These are phyloP conservation scores for Talaromyces sp. DNA, from an alignment of 2,329 filamentous ascomycete species.

Conservation along the genomic window DNA sequence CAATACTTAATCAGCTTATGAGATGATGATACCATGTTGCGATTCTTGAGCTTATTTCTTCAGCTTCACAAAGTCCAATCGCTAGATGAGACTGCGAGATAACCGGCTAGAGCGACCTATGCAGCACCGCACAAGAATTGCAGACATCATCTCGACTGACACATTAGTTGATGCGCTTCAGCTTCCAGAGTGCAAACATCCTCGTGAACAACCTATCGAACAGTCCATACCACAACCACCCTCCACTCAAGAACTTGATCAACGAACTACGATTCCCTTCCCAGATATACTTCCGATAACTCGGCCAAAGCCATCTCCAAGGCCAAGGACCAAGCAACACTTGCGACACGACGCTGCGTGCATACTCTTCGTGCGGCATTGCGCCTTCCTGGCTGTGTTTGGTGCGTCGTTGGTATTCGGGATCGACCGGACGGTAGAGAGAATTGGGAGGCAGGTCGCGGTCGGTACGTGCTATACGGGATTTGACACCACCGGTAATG, in stretches of 20 bases:
- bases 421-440: conserved; percentile 51
- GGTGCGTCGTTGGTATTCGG: conserved; percentile 51
- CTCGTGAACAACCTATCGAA: conserved; percentile 45
- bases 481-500: conserved; percentile 60
- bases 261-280: conserved; percentile 51
- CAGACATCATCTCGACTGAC: background rate
- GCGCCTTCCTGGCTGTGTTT: conserved; percentile 53
- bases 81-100: background rate
- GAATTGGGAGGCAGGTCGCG: conserved; percentile 47
- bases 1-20: background rate
- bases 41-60: background rate
- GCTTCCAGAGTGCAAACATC: conserved; percentile 52
- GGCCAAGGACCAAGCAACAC: conserved; percentile 46
- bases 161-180: conserved; percentile 23
- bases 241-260: conserved; percentile 41
- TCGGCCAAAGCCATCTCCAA: conserved; percentile 51
- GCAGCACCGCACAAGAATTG: background rate
- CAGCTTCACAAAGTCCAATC: background rate
- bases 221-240: conserved; percentile 43
- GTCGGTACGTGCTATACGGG: conserved; percentile 54
- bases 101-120: background rate
- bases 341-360: conserved; percentile 52
- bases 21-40: background rate
- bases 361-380: conserved; percentile 54
- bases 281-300: conserved; percentile 41